These are phyloP conservation scores for Pyrenophora teres DNA, from an alignment of 2,329 filamentous ascomycete species.

Conservation along the genomic window DNA sequence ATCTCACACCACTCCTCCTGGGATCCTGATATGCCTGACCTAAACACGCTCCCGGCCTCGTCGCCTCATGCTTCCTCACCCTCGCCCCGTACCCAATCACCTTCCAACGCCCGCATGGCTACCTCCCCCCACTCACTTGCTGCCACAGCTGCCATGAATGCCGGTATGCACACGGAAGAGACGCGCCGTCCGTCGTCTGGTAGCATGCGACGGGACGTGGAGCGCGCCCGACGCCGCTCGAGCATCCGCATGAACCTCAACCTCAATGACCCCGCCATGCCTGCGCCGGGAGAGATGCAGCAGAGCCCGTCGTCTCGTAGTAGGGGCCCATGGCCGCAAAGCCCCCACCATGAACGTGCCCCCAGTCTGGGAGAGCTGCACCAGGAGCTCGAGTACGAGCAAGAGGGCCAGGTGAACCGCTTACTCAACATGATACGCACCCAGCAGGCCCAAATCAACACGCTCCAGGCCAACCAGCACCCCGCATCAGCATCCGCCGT, in stretches of 20 bases:
- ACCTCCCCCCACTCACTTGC: slow-evolving; percentile 73
- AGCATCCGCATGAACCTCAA: slow-evolving; percentile 74
- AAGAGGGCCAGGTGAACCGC: slow-evolving; percentile 79
- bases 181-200: slow-evolving; percentile 55
- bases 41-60: slow-evolving; percentile 60
- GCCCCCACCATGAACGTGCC: slow-evolving; percentile 67
- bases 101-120: slow-evolving; percentile 54
- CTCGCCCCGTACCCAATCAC: slow-evolving; percentile 34
- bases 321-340: slow-evolving; percentile 47
- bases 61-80: slow-evolving; percentile 40
- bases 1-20: no score
- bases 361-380: slow-evolving; percentile 78
- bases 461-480: slow-evolving; percentile 55
- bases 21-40: slow-evolving; percentile 50
- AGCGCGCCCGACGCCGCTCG: slow-evolving; percentile 65
- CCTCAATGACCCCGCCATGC: slow-evolving; percentile 70
- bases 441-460: slow-evolving; percentile 72
- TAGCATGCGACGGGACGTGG: slow-evolving; percentile 51
- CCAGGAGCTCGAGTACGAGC: slow-evolving; percentile 78
- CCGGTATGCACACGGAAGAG: slow-evolving; percentile 70
- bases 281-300: slow-evolving; percentile 71
- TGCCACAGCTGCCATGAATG: slow-evolving; percentile 77
- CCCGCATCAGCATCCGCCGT: slow-evolving; percentile 51
- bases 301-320: slow-evolving; percentile 47
- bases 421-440: slow-evolving; percentile 76